Conservation (phyloP, 2,329 filamentous ascomycete genomes). For the Xylariaceae sp. region DNA sequence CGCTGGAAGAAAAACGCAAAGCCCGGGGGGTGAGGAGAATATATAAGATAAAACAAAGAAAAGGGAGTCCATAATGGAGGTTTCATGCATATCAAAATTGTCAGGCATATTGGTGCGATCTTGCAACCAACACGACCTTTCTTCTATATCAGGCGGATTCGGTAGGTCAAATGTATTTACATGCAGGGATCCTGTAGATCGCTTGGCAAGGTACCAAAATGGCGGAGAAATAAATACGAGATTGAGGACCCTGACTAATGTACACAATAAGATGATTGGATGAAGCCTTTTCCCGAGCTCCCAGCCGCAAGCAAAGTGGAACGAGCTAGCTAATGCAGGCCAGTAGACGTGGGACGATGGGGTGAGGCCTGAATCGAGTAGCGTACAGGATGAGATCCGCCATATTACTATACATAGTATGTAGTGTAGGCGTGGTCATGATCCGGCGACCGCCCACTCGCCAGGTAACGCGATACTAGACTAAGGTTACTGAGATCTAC, state of each 20-base stretch:
- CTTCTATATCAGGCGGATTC: too few relatives aligned
- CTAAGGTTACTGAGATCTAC: conserved; percentile 16
- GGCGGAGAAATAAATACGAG: conserved; percentile 25
- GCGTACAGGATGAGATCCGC: too few relatives aligned
- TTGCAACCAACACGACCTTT: too few relatives aligned
- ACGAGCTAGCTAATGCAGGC: conserved; percentile 28
- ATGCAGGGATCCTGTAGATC: conserved; percentile 1
- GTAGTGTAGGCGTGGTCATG: too few relatives aligned
- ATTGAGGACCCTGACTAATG: conserved; percentile 19
- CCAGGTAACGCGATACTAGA: conserved; percentile 16
- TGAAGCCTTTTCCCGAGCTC: conserved; percentile 13
- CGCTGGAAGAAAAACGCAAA: conserved; percentile 4
- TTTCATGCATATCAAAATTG: too few relatives aligned
- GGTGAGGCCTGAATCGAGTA: too few relatives aligned
- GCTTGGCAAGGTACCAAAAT: conserved; percentile 19
- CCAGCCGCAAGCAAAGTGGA: conserved; percentile 26
- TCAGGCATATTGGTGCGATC: too few relatives aligned
- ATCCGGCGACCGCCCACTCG: conserved; percentile 11
- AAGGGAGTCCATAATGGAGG: too few relatives aligned
- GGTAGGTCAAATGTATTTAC: too few relatives aligned
- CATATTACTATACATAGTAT: too few relatives aligned
- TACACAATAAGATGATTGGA: conserved; percentile 21
- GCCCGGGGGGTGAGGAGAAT: too few relatives aligned
- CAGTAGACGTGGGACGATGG: conserved; percentile 15
- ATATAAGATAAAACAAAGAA: too few relatives aligned